A percentile compares a stretch with the other conserved stretches of the same genome.
phyloP scores from a whole-genome alignment of 2,329 filamentous ascomycete genomes.

The Colletotrichum sp. region DNA sequence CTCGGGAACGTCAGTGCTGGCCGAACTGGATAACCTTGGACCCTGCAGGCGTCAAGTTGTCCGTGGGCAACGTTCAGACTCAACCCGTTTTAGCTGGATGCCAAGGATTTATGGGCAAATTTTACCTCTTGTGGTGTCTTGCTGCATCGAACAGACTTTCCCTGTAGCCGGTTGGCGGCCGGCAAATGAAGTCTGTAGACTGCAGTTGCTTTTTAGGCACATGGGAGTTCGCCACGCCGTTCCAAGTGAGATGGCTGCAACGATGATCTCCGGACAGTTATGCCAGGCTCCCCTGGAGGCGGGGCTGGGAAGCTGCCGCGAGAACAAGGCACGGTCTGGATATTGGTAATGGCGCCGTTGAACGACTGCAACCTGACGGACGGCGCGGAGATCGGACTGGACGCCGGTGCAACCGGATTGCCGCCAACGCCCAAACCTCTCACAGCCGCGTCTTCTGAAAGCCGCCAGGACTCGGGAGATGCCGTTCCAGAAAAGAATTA shows the following conservation, averaged over 20 bases:
- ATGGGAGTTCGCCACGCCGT: neutral
- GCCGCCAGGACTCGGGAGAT: neutral
- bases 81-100: neutral
- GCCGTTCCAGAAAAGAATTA: neutral
- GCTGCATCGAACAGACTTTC: neutral
- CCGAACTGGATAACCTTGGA: neutral
- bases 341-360: neutral
- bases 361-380: neutral
- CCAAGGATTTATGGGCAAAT: neutral
- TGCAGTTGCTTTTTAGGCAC: neutral
- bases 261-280: constrained; percentile 8
- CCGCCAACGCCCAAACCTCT: neutral
- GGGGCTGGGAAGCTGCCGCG: neutral
- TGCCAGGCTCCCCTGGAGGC: neutral
- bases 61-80: neutral
- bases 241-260: neutral
- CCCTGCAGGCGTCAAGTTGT: constrained; percentile 7
- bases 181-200: neutral
- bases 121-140: neutral
- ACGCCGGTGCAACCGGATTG: neutral
- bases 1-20: neutral
- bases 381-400: neutral
- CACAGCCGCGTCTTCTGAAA: neutral
- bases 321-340: neutral
- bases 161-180: neutral